Evolutionary conservation across 2,329 filamentous ascomycete genomes (phyloP), one percentile per base, ranked within the genome.

Genomic region (Penicillium thymicola): DNA sequence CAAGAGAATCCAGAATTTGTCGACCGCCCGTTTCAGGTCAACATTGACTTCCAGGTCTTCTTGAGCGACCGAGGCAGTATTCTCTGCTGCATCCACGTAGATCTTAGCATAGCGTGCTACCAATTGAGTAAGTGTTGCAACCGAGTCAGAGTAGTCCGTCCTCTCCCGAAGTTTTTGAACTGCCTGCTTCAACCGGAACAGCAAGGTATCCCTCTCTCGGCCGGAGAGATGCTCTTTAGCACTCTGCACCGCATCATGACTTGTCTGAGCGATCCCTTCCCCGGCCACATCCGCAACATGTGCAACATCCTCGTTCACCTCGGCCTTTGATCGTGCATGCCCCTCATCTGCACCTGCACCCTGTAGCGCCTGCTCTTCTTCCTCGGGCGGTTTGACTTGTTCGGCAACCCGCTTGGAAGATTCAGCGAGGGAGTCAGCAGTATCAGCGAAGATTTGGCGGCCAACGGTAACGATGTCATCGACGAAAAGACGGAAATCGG

Each of bases 401-500:
- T 91, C 85, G 2, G 86, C 91, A 0, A 88, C 87, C 59, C 90
- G 79, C 61, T 89, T 84, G 0, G 92, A 91, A 1, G 87, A 89
- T 16, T 86, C 81, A 0, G 92, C 90, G 6, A 96, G 72, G 0
- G 89, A 88, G 59, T 90, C 87, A 0, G 92, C 90, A 3, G 92
- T 92, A 66, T 97, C 92, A 50, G 86, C 86, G 70, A 97, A 92
- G 0, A 97, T 87, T 69, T 96, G 89, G 41, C 89, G 86, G 13
- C 88, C 89, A 45, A 97, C 83, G 0, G 87, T 86, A 44, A 86
- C 86, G 40, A 96, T 75, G 67, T 97, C 93, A 11, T 87, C 85
- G 43, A 97, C 78, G 66, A 97, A 92, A 7, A 92, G 80, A 38
- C 92, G 87, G 72, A 97, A 97, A 67, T 97, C 92, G 0, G 89